A percentile compares a stretch with the other conserved stretches of the same genome.
Evolutionary conservation across 2,329 filamentous ascomycete genomes (phyloP).

Genomic region (Trichophyton benhamiae): DNA sequence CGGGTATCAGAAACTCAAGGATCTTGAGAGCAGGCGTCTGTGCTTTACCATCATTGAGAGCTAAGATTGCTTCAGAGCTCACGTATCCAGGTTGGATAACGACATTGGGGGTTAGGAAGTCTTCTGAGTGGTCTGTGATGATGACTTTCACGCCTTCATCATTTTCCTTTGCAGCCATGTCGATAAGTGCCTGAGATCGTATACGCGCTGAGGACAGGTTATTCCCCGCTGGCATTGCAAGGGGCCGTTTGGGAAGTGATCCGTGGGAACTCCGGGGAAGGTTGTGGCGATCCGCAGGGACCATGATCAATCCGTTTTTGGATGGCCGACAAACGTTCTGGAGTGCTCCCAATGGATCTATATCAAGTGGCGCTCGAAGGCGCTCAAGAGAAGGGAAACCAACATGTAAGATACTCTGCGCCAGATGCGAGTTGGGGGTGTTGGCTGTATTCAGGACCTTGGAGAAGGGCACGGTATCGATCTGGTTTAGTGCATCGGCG

Average conservation of each 20-base stretch:
- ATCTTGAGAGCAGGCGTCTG: conserved; percentile 19
- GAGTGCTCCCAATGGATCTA: conserved; percentile 32
- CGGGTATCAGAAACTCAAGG: conserved; percentile 31
- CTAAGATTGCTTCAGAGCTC: conserved; percentile 18
- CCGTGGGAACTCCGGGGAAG: conserved; percentile 33
- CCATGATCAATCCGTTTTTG: conserved; percentile 26
- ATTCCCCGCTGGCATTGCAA: conserved; percentile 32
- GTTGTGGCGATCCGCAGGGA: conserved; percentile 30
- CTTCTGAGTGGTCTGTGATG: conserved; percentile 32
- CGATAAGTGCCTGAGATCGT: conserved; percentile 35
- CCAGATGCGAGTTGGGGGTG: conserved; percentile 32
- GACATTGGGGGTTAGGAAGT: conserved; percentile 20
- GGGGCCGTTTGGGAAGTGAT: conserved; percentile 28
- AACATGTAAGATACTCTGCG: conserved; percentile 31
- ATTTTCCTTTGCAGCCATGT: conserved; percentile 30
- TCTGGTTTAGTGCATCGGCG: conserved; percentile 24
- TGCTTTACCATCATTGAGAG: conserved; percentile 5
- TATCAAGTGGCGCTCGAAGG: conserved; percentile 34
- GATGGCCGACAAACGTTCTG: conserved; percentile 34
- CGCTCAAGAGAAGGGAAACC: conserved; percentile 32
- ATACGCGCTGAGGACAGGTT: conserved; percentile 35
- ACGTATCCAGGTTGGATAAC: conserved; percentile 10
- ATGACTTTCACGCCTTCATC: conserved; percentile 30
- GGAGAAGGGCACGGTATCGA: conserved; percentile 29
- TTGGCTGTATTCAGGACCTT: conserved; percentile 24